Evolutionary conservation across 2,329 filamentous ascomycete species (phyloP), one percentile per base, ranked within the genome.

Genomic region (Colletotrichum eleusines): DNA sequence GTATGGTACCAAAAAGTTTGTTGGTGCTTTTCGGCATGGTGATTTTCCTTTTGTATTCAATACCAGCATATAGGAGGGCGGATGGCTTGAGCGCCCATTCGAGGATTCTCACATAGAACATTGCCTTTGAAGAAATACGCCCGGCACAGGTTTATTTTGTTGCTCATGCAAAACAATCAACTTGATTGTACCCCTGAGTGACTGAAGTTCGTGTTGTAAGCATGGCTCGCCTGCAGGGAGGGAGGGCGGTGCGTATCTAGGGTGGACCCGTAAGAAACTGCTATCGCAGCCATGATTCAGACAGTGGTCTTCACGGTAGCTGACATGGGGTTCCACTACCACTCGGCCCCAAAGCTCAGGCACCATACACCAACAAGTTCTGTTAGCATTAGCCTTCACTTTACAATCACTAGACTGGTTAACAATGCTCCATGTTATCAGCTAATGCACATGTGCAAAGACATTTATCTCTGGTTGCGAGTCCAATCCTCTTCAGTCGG

Each of bases 41-140:
- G 53, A 51, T 62, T 63, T 68, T 44, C 51, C 33, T 63, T 63
- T 59, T 71, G 65, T 59, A 59, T 69, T 71, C 51, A 71, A 69
- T 71, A 71, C 65, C 69, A 71, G 23, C 51, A 58, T 26, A 35
- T 28, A 18, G 7, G n/a, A 44, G 53, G n/a, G 55, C 23, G 62
- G 42, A 18, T 48, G 62, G 51, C 35, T 50, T 57, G 50, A 51
- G 59, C 28, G n/a, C n/a, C 35, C 31, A 35, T n/a, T 40, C 16
- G n/a, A 14, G 23, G 46, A 46, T 62, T 16, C 1, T 20, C 33
- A 51, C 20, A 7, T 18, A 26, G n/a, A 57, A 35, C 0, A 35
- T 54, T n/a, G 16, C n/a, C n/a, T n/a, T n/a, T 40, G n/a, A 57
- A 40, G 20, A 57, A 33, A 40, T 40, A 26, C n/a, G 35, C 54